Evolutionary conservation across 441 rosid species (phyloP).

Genomic region (Mallotus japonicus): DNA sequence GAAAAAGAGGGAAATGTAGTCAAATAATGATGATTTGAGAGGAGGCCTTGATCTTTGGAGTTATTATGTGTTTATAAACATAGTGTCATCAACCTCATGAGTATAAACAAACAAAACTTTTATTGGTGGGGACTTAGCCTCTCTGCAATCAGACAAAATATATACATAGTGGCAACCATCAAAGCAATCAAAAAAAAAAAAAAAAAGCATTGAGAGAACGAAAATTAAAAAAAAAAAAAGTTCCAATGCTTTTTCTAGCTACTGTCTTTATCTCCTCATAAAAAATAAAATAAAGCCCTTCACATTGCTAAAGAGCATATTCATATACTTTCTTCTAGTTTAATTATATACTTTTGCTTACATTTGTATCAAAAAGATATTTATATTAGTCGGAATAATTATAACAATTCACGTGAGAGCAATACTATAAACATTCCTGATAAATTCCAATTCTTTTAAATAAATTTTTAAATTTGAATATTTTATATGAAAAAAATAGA

Average conservation of each 20-base stretch:
- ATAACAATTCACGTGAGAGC: too few relatives aligned
- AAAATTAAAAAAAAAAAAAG: slow-evolving; percentile 21
- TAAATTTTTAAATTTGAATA: too few relatives aligned
- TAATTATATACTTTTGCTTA: too few relatives aligned
- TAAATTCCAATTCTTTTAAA: too few relatives aligned
- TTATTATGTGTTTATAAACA: slow-evolving; percentile 14
- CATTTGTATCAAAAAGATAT: too few relatives aligned
- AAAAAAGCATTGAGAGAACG: neutral
- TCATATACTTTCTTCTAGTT: too few relatives aligned
- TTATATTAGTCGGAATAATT: too few relatives aligned
- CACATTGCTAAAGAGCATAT: too few relatives aligned
- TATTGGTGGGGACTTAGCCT: slow-evolving; percentile 30
- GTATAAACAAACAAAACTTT: slow-evolving; percentile 34
- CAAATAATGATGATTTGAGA: slow-evolving; percentile 2
- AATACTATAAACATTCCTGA: too few relatives aligned
- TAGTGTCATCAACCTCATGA: slow-evolving; percentile 21
- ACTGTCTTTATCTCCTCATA: slow-evolving; percentile 1
- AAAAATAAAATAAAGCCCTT: too few relatives aligned
- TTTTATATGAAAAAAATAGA: too few relatives aligned
- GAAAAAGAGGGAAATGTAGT: slow-evolving; percentile 5
- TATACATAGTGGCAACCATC: slow-evolving; percentile 25
- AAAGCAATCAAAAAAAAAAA: slow-evolving; percentile 26
- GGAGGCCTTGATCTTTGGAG: slow-evolving; percentile 19
- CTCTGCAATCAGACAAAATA: slow-evolving; percentile 17
- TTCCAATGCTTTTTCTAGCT: slow-evolving; percentile 37